Evolutionary conservation across 2,329 filamentous ascomycete species (phyloP).

Genomic region (Fusarium sp.): DNA sequence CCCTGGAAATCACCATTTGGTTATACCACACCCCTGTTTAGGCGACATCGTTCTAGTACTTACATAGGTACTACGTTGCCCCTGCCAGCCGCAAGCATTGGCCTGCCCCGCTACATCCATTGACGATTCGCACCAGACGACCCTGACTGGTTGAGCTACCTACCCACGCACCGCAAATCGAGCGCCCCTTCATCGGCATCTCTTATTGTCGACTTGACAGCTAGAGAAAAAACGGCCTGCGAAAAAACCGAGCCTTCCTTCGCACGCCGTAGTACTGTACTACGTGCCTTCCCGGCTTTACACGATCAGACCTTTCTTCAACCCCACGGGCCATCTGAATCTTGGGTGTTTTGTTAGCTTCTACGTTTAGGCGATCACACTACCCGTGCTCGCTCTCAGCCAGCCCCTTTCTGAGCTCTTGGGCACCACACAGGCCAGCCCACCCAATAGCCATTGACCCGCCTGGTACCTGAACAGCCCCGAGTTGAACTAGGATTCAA

Average conservation of each 20-base stretch:
- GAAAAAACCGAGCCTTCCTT: conserved; percentile 27
- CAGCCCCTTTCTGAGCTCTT: conserved; percentile 45
- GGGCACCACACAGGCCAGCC: conserved; percentile 34
- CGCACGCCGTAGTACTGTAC: conserved; percentile 27
- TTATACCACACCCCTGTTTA: conserved; percentile 26
- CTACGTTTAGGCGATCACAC: conserved; percentile 39
- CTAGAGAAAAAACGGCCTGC: conserved; percentile 19
- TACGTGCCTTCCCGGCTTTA: conserved; percentile 6
- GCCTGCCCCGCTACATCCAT: conserved; percentile 42
- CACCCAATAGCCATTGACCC: conserved; percentile 41
- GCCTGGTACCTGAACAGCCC: conserved; percentile 33
- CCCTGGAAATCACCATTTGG: conserved; percentile 34
- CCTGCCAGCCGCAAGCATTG: conserved; percentile 43
- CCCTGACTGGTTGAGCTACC: conserved; percentile 33
- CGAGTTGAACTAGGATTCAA: conserved; percentile 39
- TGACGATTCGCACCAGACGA: conserved; percentile 36
- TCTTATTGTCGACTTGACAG: conserved; percentile 24
- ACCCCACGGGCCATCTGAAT: conserved; percentile 18
- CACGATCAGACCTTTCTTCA: conserved; percentile 1
- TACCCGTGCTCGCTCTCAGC: conserved; percentile 32
- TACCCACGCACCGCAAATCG: conserved; percentile 37
- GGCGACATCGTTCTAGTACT: conserved; percentile 27
- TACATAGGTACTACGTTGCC: conserved; percentile 32
- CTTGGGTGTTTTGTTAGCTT: conserved; percentile 9
- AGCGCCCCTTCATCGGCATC: conserved; percentile 28